phyloP scores from a whole-genome alignment of 106 monocot genomes.

The Allium sativum region DNA sequence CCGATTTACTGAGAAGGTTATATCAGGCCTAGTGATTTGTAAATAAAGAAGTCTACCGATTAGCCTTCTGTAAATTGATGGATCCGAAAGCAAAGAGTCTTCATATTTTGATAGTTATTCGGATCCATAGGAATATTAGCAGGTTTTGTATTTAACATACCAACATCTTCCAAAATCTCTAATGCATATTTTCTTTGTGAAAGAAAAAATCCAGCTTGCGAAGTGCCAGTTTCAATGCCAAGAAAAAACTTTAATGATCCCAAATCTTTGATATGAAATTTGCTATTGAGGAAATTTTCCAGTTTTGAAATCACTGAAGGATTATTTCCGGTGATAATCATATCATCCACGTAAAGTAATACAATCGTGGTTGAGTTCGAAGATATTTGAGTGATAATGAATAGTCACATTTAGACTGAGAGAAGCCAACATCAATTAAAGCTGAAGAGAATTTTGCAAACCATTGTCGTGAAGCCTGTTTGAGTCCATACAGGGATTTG shows the following conservation, averaged over 20 bases:
- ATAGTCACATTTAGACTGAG: not conserved
- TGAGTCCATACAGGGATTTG: not conserved
- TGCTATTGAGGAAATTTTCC: not conserved
- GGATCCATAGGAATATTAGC: not conserved
- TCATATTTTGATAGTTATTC: not conserved
- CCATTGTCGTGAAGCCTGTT: conserved; percentile 3
- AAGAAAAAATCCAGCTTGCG: not conserved
- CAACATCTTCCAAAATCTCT: not conserved
- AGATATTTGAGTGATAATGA: not conserved
- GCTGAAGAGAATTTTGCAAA: not conserved
- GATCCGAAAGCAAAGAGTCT: not conserved
- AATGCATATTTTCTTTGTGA: conserved; percentile 3
- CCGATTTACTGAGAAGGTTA: not conserved
- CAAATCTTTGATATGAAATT: not conserved
- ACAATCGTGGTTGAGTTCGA: not conserved
- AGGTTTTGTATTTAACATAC: not conserved
- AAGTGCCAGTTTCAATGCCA: not conserved
- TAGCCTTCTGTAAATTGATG: not conserved
- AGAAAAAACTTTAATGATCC: not conserved
- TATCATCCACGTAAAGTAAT: not conserved
- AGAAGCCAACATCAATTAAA: not conserved
- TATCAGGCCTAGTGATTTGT: not conserved
- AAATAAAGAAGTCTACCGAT: not conserved
- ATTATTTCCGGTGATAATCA: not conserved
- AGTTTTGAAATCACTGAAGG: not conserved